Conservation (phyloP, 2,329 filamentous ascomycete species). For the Beauveria sp. region DNA sequence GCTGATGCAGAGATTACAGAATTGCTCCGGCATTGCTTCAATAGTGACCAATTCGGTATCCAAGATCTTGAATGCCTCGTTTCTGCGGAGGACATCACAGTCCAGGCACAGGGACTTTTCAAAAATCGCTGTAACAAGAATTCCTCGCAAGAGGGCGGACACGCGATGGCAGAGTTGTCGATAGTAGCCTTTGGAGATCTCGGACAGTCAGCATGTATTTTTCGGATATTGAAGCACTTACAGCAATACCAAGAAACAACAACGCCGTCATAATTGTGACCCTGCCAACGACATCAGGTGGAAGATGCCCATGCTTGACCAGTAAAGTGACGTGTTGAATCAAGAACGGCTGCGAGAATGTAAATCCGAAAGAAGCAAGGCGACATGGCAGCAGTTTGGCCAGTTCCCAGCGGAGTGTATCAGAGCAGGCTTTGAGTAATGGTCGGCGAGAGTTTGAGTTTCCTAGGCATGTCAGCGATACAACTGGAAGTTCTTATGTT, state of each 20-base stretch:
- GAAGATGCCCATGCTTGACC: not conserved
- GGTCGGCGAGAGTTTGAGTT: not conserved
- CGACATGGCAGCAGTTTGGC: not conserved
- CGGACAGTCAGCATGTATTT: not conserved
- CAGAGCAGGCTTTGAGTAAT: not conserved
- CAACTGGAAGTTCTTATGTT: not conserved
- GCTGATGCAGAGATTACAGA: not conserved
- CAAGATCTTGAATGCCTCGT: not conserved
- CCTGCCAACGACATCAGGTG: not conserved
- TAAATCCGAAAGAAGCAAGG: not conserved
- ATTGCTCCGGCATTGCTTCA: not conserved
- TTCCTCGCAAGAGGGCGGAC: not conserved
- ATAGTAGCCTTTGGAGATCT: conserved; percentile 3
- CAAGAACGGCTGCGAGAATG: not conserved
- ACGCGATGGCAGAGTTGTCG: not conserved
- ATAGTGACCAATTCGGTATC: not conserved
- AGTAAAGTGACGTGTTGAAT: not conserved
- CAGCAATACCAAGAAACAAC: not conserved
- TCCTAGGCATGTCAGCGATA: not conserved
- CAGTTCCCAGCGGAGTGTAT: not conserved
- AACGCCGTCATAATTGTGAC: not conserved
- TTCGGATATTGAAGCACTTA: not conserved
- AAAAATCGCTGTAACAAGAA: conserved; percentile 1
- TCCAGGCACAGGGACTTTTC: not conserved
- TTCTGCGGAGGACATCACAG: not conserved